Conservation (phyloP, 352 stramenopile genomes). For the Phytophthora sansomeana region DNA sequence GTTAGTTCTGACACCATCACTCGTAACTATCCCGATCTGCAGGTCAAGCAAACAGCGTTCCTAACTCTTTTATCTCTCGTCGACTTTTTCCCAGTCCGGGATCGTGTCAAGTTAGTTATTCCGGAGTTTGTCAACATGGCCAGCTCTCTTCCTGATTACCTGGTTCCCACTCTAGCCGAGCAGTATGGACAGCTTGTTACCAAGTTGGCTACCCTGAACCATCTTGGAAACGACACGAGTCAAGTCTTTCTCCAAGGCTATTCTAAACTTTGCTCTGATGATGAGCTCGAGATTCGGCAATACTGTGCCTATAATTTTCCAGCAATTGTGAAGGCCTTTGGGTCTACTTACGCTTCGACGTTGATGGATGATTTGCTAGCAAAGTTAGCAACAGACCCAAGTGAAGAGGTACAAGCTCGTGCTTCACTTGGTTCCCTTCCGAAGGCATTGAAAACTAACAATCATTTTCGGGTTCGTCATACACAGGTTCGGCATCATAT, state of each 20-base stretch:
- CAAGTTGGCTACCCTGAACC: constrained; percentile 66
- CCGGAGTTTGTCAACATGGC: constrained; percentile 69
- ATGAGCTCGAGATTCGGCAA: constrained; percentile 69
- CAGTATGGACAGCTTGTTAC: constrained; percentile 68
- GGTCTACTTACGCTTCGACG: constrained; percentile 53
- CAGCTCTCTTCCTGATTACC: constrained; percentile 66
- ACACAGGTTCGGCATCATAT: constrained; percentile 67
- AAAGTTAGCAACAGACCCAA: constrained; percentile 62
- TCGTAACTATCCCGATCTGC: background rate
- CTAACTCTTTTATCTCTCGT: constrained; percentile 73
- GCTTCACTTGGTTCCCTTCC: background rate
- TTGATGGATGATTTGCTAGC: constrained; percentile 80
- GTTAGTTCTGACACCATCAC: background rate
- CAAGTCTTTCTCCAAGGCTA: constrained; percentile 70
- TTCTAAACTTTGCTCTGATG: constrained; percentile 59
- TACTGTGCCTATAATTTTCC: constrained; percentile 85
- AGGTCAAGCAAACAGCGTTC: constrained; percentile 86
- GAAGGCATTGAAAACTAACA: background rate
- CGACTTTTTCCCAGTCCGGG: constrained; percentile 70
- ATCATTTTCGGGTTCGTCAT: background rate
- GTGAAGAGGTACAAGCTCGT: constrained; percentile 46
- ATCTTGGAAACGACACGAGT: constrained; percentile 61
- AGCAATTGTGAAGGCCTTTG: constrained; percentile 78
- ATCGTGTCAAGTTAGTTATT: constrained; percentile 71
- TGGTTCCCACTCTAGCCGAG: constrained; percentile 58